Conservation (phyloP, 73 alveolate species). For the Durusdinium trenchii region DNA sequence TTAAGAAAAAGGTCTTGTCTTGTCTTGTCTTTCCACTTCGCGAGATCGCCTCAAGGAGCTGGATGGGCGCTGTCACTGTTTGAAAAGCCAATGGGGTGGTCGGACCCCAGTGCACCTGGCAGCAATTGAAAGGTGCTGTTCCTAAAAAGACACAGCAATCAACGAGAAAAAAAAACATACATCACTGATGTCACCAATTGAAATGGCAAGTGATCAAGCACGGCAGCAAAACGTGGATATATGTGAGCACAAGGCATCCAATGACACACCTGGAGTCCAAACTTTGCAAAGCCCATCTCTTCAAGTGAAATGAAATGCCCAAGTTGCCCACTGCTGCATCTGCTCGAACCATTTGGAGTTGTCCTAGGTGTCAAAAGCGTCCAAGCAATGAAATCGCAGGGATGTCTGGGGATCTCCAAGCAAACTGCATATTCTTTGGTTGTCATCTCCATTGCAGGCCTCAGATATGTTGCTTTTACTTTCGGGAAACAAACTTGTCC, state of each 20-base stretch:
- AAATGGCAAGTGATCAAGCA: background rate
- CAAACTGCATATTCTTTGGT: conserved; percentile 7
- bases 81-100: conserved; percentile 59
- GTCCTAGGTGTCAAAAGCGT: conserved; percentile 18
- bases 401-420: background rate
- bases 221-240: conserved; percentile 45
- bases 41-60: conserved; percentile 29
- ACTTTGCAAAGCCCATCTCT: background rate
- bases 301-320: too few species aligned
- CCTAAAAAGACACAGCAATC: background rate
- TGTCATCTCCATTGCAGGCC: conserved; percentile 83
- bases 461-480: background rate
- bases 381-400: background rate
- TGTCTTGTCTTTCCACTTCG: background rate
- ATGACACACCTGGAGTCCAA: conserved; percentile 14
- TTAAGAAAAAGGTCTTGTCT: background rate
- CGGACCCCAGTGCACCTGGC: conserved; percentile 75
- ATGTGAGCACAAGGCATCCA: conserved; percentile 62
- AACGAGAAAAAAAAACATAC: background rate
- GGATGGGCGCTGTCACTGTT: conserved; percentile 59
- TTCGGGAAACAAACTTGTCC: background rate
- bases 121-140: background rate
- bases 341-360: conserved; percentile 73
- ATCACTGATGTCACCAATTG: too few species aligned
- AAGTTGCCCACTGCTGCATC: conserved; percentile 72